phyloP scores from a whole-genome alignment of 257 asterid genomes.

The Solanum appendiculatum region DNA sequence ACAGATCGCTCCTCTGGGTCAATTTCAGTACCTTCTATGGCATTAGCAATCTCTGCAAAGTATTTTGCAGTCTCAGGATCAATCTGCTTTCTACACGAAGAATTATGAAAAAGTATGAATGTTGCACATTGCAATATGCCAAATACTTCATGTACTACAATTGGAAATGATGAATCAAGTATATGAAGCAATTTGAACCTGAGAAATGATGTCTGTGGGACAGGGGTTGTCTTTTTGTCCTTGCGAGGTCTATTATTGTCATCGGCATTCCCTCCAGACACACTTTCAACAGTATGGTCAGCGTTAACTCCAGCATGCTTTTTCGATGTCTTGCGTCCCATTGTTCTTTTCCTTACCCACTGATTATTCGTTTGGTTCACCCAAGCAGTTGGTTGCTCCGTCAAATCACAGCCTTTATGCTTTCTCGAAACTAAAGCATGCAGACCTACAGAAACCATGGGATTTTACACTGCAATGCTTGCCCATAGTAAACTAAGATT shows the following conservation, averaged over 20 bases:
- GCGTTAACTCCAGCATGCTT: constrained; percentile 23
- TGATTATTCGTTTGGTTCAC: constrained; percentile 20
- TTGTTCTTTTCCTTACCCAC: constrained; percentile 29
- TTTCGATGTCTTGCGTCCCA: constrained; percentile 47
- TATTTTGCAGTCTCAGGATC: constrained; percentile 83
- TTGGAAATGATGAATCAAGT: neutral
- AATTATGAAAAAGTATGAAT: neutral
- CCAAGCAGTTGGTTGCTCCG: constrained; percentile 21
- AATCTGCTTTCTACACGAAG: constrained; percentile 46
- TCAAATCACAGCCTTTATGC: constrained; percentile 12
- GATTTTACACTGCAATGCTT: neutral
- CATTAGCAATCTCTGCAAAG: constrained; percentile 78
- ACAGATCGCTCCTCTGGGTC: constrained; percentile 66
- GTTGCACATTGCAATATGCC: neutral
- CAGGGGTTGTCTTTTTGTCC: constrained; percentile 5
- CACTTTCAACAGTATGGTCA: constrained; percentile 22
- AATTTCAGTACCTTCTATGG: constrained; percentile 61
- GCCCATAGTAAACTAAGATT: neutral
- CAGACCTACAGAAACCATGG: constrained; percentile 48
- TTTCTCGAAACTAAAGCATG: constrained; percentile 38
- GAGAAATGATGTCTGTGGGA: constrained; percentile 38
- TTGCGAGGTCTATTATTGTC: constrained; percentile 16
- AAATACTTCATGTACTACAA: neutral
- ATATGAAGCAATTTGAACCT: constrained; percentile 31
- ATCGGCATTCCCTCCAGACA: constrained; percentile 8